Base-by-base conservation (phyloP, 257 asterid species). In the Salvia rosmarinus region DNA sequence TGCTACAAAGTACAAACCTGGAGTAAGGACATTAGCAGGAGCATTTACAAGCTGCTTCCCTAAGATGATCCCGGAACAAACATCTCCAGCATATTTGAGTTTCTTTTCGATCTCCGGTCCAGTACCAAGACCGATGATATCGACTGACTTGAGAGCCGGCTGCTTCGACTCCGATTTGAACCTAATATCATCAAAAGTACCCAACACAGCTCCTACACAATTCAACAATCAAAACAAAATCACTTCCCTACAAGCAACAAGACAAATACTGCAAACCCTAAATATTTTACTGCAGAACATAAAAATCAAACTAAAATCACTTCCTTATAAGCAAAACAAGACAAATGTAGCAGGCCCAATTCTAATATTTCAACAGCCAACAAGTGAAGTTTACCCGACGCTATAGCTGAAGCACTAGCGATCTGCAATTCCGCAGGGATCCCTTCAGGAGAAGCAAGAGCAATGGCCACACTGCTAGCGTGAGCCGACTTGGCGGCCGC, bases 11-110 rank as follows among this genome's bases (percentile, higher is more conserved):
- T n/a, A n/a, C 95, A n/a, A 61, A 94, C 98, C 99, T 71, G 99
- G 99, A 11, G 98, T 95, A 65, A 95, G 91, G 60, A 95, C 96
- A 75, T 95, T 91, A 47, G 99, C 97, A 0, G 98, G 99, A 63
- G 99, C 94, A 81, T 95, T 91, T 16, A 90, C 98, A 68, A 95
- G 98, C 76, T 91, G 92, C 81, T 75, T 91, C 39, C 97, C 95
- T 51, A 91, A 78, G 51, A 91, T 90, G 73, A 95, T 86, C 32
- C 95, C 99, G 0, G 92, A 82, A 72, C 90, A 82, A 76, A 91
- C 90, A 86, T 78, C 67, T 74, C 85, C 86, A 1, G 97, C 97
- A 78, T 87, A 81, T 46, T 91, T 89, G 54, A 95, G 88, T 73
- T 85, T 90, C 85, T 88, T 88, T 78, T 85, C 95, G 6, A 95